Conservation (phyloP, 78 protist genomes). For the Trichosphaerium sp. region DNA sequence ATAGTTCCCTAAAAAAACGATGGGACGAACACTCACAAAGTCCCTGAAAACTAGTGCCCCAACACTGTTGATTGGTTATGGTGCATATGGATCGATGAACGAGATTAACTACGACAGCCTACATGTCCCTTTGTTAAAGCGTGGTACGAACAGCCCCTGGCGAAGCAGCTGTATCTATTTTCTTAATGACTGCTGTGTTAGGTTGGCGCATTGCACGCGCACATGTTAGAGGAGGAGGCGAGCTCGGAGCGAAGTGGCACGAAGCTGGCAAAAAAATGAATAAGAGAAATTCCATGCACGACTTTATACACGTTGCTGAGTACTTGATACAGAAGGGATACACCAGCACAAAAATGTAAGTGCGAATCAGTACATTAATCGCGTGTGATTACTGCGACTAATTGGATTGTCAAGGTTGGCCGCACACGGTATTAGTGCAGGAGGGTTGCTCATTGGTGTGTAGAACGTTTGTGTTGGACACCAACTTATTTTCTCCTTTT, state of each 20-base stretch:
- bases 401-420: too few relatives aligned
- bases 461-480: constrained; percentile 2
- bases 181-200: too few relatives aligned
- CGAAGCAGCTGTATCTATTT: too few relatives aligned
- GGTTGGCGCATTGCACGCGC: constrained; percentile 29
- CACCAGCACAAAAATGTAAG: too few relatives aligned
- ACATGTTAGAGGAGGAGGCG: constrained; percentile 49
- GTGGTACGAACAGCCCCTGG: too few relatives aligned
- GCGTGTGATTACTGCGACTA: too few relatives aligned
- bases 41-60: too few relatives aligned
- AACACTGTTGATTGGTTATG: constrained; percentile 33
- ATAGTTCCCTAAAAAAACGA: too few relatives aligned
- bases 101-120: not conserved
- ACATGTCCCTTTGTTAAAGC: constrained; percentile 11
- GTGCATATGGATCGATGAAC: constrained; percentile 26
- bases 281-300: constrained; percentile 23
- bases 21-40: too few relatives aligned
- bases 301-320: not conserved
- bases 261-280: constrained; percentile 13
- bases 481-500: too few relatives aligned
- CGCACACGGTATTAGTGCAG: constrained; percentile 34
- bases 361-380: too few relatives aligned
- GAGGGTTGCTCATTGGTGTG: constrained; percentile 40
- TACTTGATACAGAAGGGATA: not conserved
- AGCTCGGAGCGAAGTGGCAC: constrained; percentile 30